Conservation (phyloP, 192 early-diverging fungal species). For the Umbelopsis vinacea region DNA sequence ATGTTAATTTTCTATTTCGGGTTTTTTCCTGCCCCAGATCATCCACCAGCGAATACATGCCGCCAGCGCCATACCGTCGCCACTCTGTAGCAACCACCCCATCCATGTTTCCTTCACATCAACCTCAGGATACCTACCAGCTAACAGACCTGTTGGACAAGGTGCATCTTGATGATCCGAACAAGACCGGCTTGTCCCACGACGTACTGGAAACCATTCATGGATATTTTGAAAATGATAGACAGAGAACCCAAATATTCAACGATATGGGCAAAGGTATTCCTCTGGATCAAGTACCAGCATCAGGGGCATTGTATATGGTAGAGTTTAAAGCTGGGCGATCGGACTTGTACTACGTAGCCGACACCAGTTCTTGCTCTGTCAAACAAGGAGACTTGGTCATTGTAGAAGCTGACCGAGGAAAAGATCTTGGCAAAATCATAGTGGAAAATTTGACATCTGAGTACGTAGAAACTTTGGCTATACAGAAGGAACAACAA, state of each 20-base stretch:
- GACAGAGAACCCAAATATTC: conserved; percentile 31
- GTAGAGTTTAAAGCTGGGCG: conserved; percentile 90
- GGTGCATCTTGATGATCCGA: not conserved
- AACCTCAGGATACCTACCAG: conserved; percentile 30
- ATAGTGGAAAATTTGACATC: conserved; percentile 66
- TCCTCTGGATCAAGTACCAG: conserved; percentile 49
- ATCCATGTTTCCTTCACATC: conserved; percentile 33
- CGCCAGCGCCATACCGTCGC: conserved; percentile 41
- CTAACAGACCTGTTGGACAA: conserved; percentile 5
- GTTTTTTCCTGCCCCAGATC: not conserved
- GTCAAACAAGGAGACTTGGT: conserved; percentile 77
- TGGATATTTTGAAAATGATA: conserved; percentile 45
- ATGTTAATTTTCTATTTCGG: not conserved
- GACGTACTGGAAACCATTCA: conserved; percentile 31
- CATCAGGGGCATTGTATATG: conserved; percentile 69
- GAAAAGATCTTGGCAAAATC: conserved; percentile 87
- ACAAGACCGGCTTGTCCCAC: not conserved
- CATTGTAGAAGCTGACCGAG: conserved; percentile 90
- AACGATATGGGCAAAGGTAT: conserved; percentile 49
- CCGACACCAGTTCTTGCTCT: conserved; percentile 48
- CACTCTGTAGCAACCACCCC: conserved; percentile 56
- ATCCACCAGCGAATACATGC: conserved; percentile 2
- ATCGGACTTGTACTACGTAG: conserved; percentile 78
- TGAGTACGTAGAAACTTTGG: conserved; percentile 52
- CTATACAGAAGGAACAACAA: conserved; percentile 33